Conservation (phyloP, 1,139 yeast genomes). For the Magnusiomyces paraingens region DNA sequence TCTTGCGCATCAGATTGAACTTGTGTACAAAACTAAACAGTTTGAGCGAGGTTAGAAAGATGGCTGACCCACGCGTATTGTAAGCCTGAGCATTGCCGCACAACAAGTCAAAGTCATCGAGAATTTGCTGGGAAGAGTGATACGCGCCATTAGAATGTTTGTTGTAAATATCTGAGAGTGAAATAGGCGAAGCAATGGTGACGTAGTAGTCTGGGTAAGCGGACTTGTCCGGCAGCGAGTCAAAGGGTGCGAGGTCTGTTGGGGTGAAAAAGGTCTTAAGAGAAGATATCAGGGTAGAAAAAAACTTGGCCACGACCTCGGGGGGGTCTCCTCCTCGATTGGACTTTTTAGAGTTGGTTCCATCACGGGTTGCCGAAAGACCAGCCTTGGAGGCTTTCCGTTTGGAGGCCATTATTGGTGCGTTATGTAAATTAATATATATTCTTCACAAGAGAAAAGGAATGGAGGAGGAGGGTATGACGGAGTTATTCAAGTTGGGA, state of each 20-base stretch:
- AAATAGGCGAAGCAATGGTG: not conserved
- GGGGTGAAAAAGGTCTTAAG: not conserved
- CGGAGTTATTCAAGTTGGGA: too few relatives aligned
- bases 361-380: too few relatives aligned
- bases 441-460: too few relatives aligned
- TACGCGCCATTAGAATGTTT: not conserved
- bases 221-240: not conserved
- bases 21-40: not conserved
- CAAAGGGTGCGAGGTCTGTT: slow-evolving; percentile 1
- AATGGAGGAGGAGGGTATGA: too few relatives aligned
- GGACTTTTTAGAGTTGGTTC: too few relatives aligned
- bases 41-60: not conserved
- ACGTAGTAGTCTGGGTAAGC: slow-evolving; percentile 6
- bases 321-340: not conserved
- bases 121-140: not conserved
- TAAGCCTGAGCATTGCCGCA: slow-evolving; percentile 3
- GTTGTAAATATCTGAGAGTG: not conserved
- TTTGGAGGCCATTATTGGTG: too few relatives aligned
- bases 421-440: too few relatives aligned
- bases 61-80: not conserved
- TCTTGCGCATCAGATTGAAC: not conserved
- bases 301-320: not conserved
- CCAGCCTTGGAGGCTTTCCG: too few relatives aligned
- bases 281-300: not conserved
- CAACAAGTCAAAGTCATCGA: slow-evolving; percentile 1